Evolutionary conservation across 805 yeast genomes (phyloP), one percentile per base, ranked within the genome.

Genomic region (Brettanomyces naardenensis): DNA sequence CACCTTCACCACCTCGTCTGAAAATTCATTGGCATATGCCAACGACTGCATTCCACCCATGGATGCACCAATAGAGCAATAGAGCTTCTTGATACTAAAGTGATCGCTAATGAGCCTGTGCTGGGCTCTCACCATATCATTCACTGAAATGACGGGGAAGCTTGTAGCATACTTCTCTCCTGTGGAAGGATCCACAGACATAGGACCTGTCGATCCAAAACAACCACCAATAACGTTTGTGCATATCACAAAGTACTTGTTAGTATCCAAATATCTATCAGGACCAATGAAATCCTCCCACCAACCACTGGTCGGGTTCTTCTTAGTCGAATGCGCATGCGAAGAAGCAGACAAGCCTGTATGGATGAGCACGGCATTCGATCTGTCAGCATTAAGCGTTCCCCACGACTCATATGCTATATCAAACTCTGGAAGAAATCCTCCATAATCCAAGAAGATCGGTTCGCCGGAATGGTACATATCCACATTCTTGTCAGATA

Each of bases 31-130:
- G 1, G 87, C 95, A 58, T 78, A 85, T 0, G 96, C 95, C 39
- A 89, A 68, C 6, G 90, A 79, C 62, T 88, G 96, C 96, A 89
- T 87, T n/a, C 96, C 97, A n/a, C 97, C 97, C 94, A 89, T 85
- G 0, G 95, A 85, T 3, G 95, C 80, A 5, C 97, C 97, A 6
- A 89, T 76, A 2, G 86, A 73, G 2, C 95, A 95, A 57, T 76
- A 74, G 19, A 89, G 61, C 54, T 75, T 80, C 1, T 49, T 34
- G 22, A 82, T 80, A 1, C 79, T 78, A 41, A 88, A 75, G 33
- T 71, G 75, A 33, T 78, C 71, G 20, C 60, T 63, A 15, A 89
- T 66, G 31, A 89, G 61, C 36, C 82, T 67, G 40, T 84, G 70
- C 62, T 89, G 97, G 0, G 94, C 95, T 37, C 95, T 66, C 2